phyloP scores from a whole-genome alignment of 2,329 filamentous ascomycete genomes.

The Nothophoma quercina region DNA sequence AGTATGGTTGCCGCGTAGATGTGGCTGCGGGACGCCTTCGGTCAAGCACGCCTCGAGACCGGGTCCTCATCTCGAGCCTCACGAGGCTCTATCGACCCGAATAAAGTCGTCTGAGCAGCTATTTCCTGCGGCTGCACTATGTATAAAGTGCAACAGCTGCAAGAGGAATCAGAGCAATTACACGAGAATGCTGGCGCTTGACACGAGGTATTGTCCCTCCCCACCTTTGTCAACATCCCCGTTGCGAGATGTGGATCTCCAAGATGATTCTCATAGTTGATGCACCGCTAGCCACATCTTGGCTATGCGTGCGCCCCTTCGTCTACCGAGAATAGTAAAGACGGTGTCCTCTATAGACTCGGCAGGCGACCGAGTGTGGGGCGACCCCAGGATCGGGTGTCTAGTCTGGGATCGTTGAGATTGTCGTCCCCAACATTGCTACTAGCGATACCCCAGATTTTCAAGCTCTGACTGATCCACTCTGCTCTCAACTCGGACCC shows the following conservation, averaged over 20 bases:
- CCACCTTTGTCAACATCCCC: not conserved
- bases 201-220: too few relatives aligned
- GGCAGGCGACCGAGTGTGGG: slow-evolving; percentile 9
- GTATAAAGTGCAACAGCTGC: too few relatives aligned
- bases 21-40: slow-evolving; percentile 2
- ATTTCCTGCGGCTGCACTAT: too few relatives aligned
- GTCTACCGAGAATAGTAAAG: not conserved
- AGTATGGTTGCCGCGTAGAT: slow-evolving; percentile 4
- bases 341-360: slow-evolving; percentile 1
- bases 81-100: not conserved
- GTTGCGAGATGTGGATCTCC: slow-evolving; percentile 1
- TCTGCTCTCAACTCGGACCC: not conserved
- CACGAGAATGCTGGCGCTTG: too few relatives aligned
- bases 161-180: too few relatives aligned
- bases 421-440: slow-evolving; percentile 14
- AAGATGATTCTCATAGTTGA: not conserved
- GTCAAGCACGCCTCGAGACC: slow-evolving; percentile 9
- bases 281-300: slow-evolving; percentile 7
- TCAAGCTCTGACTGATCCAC: slow-evolving; percentile 5
- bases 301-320: slow-evolving; percentile 5
- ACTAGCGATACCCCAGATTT: slow-evolving; percentile 15
- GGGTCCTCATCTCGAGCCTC: slow-evolving; percentile 3
- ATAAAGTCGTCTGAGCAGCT: too few relatives aligned
- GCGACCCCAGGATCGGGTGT: not conserved
- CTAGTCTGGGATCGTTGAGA: not conserved